Base-by-base conservation (phyloP, 306 rosid species). In the Prunus persica region DNA sequence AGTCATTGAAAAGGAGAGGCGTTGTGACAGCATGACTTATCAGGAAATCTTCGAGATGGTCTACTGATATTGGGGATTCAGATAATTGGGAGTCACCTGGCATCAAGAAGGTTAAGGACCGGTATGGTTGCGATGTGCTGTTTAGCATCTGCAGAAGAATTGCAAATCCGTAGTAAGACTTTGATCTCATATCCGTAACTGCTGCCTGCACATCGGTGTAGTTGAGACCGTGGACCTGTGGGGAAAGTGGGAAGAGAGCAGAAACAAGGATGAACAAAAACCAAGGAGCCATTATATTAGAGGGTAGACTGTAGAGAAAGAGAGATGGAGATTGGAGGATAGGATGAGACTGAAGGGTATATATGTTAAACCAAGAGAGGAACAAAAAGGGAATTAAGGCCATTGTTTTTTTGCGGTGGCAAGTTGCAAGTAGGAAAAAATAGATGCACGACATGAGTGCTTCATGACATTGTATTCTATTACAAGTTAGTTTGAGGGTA, bases 81-180 rank as follows among this genome's bases (percentile, higher is more conserved):
- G 92, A 90, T 69, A 88, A 55, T 22, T 83, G 69, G 15, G 69
- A 65, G 73, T 90, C 90, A n/a, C 65, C 68, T 22, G 92, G 90
- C 81, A 86, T 78, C 20, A 90, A 81, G 81, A 81, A 90, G 24
- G 92, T 88, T 16, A 88, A 15, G n/a, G 79, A 84, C 24, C 72
- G 41, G 85, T 12, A 57, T 51, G 81, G 80, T 16, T 75, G 83
- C 19, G 85, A 58, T 14, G 86, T 74, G 69, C 75, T 80, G 69
- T 86, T 86, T 38, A 88, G 71, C 92, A 88, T 90, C 54, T 81
- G 89, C 73, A 90, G 79, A 43, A 90, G 92, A 75, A 90, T 88
- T 66, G 89, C 83, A 46, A 90, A 88, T 71, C 87, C 88, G 3
- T 82, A 75, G 75, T 63, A 86, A 49, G 86, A 77, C 69, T 79